Conservation (phyloP, 2,329 filamentous ascomycete species). For the Fusarium buxicola region DNA sequence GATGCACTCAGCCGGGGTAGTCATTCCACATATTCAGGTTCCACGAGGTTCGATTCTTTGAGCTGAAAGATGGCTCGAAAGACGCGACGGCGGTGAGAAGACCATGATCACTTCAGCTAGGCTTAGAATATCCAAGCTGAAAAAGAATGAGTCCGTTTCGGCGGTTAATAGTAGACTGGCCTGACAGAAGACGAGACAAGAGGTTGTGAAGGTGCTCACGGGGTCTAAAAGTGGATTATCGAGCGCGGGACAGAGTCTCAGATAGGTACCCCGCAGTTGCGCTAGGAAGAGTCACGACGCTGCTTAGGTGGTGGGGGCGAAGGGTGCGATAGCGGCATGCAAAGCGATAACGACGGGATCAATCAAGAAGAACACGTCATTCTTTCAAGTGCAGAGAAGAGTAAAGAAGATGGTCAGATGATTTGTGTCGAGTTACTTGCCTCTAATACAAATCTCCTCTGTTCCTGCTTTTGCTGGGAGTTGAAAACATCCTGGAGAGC, state of each 20-base stretch:
- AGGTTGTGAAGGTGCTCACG: slow-evolving; percentile 37
- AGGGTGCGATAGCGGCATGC: slow-evolving; percentile 40
- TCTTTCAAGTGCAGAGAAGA: neutral
- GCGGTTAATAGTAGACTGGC: slow-evolving; percentile 24
- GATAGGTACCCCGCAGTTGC: slow-evolving; percentile 37
- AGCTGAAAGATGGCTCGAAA: neutral
- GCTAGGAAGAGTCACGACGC: slow-evolving; percentile 39
- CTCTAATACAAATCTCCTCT: no score
- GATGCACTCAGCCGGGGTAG: neutral
- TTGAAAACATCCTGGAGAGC: neutral
- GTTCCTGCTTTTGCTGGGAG: neutral
- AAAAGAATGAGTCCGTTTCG: slow-evolving; percentile 7
- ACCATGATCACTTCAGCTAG: slow-evolving; percentile 4
- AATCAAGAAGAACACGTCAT: neutral
- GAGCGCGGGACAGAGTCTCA: slow-evolving; percentile 32
- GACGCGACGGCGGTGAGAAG: slow-evolving; percentile 24
- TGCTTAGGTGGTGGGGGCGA: slow-evolving; percentile 36
- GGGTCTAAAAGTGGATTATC: slow-evolving; percentile 32
- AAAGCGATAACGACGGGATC: slow-evolving; percentile 30
- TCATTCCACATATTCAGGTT: neutral
- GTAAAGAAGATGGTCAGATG: neutral
- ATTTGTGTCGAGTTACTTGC: no score
- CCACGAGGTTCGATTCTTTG: neutral
- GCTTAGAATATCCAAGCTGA: neutral
- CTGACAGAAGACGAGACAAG: slow-evolving; percentile 25